Evolutionary conservation across 108 stramenopile genomes (phyloP), one percentile per base, ranked within the genome.

Genomic region (Nitzschia sp.): DNA sequence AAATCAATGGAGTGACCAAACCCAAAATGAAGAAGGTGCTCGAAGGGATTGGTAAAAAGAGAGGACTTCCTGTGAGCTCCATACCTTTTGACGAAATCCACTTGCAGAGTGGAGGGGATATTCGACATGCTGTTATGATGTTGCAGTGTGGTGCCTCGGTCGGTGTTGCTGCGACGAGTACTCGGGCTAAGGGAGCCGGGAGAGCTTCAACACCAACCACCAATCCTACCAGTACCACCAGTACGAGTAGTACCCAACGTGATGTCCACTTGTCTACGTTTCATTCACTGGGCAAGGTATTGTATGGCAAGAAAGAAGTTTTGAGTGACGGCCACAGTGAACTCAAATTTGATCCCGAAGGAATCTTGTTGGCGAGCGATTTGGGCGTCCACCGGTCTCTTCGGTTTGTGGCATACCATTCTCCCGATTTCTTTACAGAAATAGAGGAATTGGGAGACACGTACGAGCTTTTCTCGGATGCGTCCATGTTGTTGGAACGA

Each of bases 211-310:
- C n/a, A n/a, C n/a, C n/a, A n/a, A n/a, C n/a, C n/a, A n/a, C n/a
- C n/a, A n/a, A n/a, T n/a, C n/a, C 29, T 3, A 34, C 29, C 29
- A 34, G 29, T 5, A 34, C 29, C 29, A 34, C 29, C 5, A 34
- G 3, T 34, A 34, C 29, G n/a, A n/a, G n/a, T 34, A 34, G 3
- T 34, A 34, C 29, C 5, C 29, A 34, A 17, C 46, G 46, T 48
- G 46, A 48, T 48, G 46, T 48, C 46, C 46, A 48, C 6, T 48
- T 90, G 9, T 88, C 91, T 9, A 72, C 86, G 15, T 96, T 96
- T 70, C 95, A 93, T 69, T 87, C 92, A 1, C 80, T 96, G 51
- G 95, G 95, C 3, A 96, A 96, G 65, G 52, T 93, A 15, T 70
- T 96, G 21, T 91, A 96, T 75, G 92, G 92, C 25, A 96, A 96